phyloP scores from a whole-genome alignment of 768 basidiomycete genomes.

The Suillus weaverae region DNA sequence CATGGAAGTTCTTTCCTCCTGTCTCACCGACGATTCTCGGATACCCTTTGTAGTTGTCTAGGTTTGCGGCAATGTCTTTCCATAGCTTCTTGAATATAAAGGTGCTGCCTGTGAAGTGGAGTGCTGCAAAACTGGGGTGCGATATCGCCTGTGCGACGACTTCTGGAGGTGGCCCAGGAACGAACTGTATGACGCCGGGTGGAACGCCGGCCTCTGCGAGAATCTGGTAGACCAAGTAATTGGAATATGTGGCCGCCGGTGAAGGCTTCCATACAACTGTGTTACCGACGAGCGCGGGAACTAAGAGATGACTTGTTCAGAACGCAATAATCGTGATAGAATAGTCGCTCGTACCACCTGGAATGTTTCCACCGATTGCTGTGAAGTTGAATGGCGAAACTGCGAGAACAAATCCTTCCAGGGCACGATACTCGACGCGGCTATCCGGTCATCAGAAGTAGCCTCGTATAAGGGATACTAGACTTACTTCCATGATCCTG shows the following conservation, averaged over 20 bases:
- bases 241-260: constrained; percentile 91
- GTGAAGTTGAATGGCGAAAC: constrained; percentile 99
- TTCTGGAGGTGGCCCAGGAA: constrained; percentile 84
- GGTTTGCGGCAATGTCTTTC: constrained; percentile 89
- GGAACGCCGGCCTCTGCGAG: constrained; percentile 94
- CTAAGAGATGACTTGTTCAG: constrained; percentile 33
- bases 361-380: constrained; percentile 95
- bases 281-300: constrained; percentile 93
- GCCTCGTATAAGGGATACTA: neutral
- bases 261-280: constrained; percentile 97
- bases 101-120: constrained; percentile 98
- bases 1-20: constrained; percentile 98
- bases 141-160: constrained; percentile 83
- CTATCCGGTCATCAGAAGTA: constrained; percentile 40
- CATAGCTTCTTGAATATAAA: constrained; percentile 93
- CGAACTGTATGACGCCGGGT: constrained; percentile 94
- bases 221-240: constrained; percentile 90
- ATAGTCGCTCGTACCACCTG: constrained; percentile 47
- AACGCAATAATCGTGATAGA: neutral
- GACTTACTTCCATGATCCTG: constrained; percentile 93
- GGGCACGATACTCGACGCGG: constrained; percentile 91
- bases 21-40: constrained; percentile 98
- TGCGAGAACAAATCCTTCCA: constrained; percentile 98
- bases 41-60: constrained; percentile 86
- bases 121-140: constrained; percentile 76